These are phyloP conservation scores for Dioscorea alata DNA, from an alignment of 106 monocot genomes.

Conservation along the genomic window DNA sequence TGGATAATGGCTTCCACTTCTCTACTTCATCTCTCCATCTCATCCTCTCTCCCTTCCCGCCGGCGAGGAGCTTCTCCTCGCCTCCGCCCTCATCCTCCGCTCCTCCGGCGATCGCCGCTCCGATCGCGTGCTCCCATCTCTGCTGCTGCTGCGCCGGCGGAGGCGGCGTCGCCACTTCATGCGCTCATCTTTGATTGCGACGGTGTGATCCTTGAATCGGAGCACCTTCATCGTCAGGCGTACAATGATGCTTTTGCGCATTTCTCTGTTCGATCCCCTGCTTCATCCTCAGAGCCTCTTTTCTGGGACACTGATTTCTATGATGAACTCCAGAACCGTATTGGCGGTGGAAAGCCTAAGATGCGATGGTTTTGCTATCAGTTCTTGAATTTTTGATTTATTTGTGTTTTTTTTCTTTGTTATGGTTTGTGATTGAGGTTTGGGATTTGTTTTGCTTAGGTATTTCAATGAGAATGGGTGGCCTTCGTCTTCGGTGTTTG, in stretches of 20 bases:
- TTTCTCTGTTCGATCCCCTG: constrained; percentile 71
- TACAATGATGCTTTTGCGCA: constrained; percentile 95
- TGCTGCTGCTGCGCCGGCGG: constrained; percentile 4
- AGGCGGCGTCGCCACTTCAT: constrained; percentile 39
- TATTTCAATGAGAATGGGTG: constrained; percentile 92
- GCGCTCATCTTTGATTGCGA: constrained; percentile 97
- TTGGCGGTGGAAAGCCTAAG: constrained; percentile 97
- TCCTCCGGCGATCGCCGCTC: background rate
- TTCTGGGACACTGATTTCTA: constrained; percentile 76
- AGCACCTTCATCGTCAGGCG: constrained; percentile 96
- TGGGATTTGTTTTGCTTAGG: constrained; percentile 27
- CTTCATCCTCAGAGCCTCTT: constrained; percentile 29
- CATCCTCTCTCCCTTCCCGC: constrained; percentile 2
- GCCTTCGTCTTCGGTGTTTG: constrained; percentile 69
- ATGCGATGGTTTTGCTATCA: constrained; percentile 73
- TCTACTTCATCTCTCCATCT: constrained; percentile 11
- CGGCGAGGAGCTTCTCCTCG: background rate
- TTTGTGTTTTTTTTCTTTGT: background rate
- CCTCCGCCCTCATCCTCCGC: background rate
- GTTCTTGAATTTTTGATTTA: background rate
- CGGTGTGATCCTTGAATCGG: constrained; percentile 95
- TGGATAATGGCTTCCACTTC: constrained; percentile 1
- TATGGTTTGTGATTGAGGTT: background rate
- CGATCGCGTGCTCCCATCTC: constrained; percentile 10
- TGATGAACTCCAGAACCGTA: constrained; percentile 85